Evolutionary conservation across 345 rosid genomes (phyloP).

Genomic region (Linum tenue): DNA sequence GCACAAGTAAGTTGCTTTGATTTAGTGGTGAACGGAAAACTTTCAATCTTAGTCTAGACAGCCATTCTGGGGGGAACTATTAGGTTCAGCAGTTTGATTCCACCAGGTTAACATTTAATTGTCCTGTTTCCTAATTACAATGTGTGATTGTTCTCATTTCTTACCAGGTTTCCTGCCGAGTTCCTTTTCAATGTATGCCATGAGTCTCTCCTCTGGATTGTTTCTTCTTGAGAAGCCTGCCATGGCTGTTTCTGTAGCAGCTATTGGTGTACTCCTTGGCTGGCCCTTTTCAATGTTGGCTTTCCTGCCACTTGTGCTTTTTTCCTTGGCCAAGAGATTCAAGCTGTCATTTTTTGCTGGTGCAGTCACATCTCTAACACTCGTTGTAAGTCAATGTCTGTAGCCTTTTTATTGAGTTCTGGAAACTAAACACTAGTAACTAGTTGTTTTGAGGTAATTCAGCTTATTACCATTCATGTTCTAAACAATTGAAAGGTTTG

Average conservation of each 20-base stretch:
- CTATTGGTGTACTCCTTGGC: constrained; percentile 79
- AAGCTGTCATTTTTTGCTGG: constrained; percentile 64
- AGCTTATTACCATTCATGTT: constrained; percentile 7
- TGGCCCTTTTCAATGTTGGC: constrained; percentile 96
- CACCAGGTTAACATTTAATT: too few species aligned
- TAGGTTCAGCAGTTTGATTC: neutral
- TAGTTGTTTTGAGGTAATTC: neutral
- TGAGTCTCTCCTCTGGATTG: constrained; percentile 86
- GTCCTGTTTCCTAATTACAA: neutral
- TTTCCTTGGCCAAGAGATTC: constrained; percentile 55
- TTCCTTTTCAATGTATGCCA: constrained; percentile 95
- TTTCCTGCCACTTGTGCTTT: constrained; percentile 70
- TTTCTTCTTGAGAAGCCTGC: constrained; percentile 73
- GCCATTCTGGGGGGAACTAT: too few species aligned
- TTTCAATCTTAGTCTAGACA: too few species aligned
- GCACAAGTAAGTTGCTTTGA: constrained; percentile 65
- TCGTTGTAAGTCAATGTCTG: constrained; percentile 49
- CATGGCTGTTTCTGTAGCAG: constrained; percentile 67
- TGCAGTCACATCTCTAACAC: constrained; percentile 40
- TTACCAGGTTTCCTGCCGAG: constrained; percentile 87
- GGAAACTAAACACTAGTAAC: neutral
- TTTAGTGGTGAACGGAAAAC: too few species aligned
- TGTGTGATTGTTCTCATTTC: neutral
- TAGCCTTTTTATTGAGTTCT: neutral
- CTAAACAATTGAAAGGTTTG: constrained; percentile 8